A percentile compares a stretch with the other conserved stretches of the same genome.
Conservation (phyloP, 208 protist species). For the Crithidia acanthocephali region DNA sequence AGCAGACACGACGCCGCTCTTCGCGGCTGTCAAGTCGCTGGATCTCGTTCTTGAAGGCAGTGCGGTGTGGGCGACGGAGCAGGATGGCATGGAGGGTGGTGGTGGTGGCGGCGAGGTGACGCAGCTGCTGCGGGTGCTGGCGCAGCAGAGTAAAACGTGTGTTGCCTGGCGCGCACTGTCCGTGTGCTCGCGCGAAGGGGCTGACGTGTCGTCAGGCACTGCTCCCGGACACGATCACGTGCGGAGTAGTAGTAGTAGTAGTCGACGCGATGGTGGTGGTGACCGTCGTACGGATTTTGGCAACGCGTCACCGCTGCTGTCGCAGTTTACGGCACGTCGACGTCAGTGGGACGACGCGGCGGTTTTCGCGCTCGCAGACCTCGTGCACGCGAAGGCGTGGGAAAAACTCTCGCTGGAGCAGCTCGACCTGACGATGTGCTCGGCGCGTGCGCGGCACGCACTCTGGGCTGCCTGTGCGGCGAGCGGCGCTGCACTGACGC, state of each 20-base stretch:
- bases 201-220: too few species aligned
- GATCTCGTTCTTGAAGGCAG: slow-evolving; percentile 25
- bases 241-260: too few species aligned
- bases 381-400: slow-evolving; percentile 36
- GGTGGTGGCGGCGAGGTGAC: slow-evolving; percentile 17
- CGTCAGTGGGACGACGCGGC: slow-evolving; percentile 36
- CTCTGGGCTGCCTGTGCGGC: slow-evolving; percentile 32
- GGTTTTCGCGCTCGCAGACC: slow-evolving; percentile 30
- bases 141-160: neutral
- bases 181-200: slow-evolving; percentile 6
- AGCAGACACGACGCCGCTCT: slow-evolving; percentile 19
- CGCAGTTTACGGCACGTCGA: slow-evolving; percentile 1
- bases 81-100: slow-evolving; percentile 8
- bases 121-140: slow-evolving; percentile 25
- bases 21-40: slow-evolving; percentile 34
- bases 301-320: neutral
- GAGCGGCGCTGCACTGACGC: slow-evolving; percentile 25
- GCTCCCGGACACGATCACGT: neutral
- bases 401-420: slow-evolving; percentile 34
- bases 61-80: slow-evolving; percentile 3
- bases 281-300: too few species aligned
- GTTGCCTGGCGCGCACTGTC: slow-evolving; percentile 4
- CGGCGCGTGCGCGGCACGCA: slow-evolving; percentile 21
- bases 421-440: slow-evolving; percentile 33
- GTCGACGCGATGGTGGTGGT: too few species aligned